phyloP scores from a whole-genome alignment of 2,329 filamentous ascomycete genomes.

The Dichotomopilus funicola region DNA sequence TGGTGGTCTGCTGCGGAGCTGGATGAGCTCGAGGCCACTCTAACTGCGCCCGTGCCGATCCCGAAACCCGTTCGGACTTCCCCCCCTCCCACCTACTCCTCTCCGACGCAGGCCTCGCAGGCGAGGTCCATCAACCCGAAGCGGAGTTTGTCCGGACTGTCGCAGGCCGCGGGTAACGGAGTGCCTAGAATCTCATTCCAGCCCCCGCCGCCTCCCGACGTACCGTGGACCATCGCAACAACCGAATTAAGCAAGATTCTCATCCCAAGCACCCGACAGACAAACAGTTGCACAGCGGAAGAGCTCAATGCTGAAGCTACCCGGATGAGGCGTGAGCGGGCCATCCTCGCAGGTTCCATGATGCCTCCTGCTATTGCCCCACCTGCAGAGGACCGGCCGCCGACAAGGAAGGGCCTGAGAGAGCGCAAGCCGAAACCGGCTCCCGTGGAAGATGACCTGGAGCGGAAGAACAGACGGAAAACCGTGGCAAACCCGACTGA shows the following conservation, averaged over 20 bases:
- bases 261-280: conserved; percentile 69
- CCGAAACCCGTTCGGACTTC: conserved; percentile 49
- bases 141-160: conserved; percentile 54
- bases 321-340: conserved; percentile 56
- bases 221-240: conserved; percentile 79
- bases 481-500: conserved; percentile 52
- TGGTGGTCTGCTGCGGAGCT: conserved; percentile 67
- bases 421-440: conserved; percentile 57
- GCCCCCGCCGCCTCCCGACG: conserved; percentile 65
- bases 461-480: conserved; percentile 47
- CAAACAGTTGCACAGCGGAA: conserved; percentile 67
- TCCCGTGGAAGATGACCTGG: conserved; percentile 41
- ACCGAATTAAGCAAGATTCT: conserved; percentile 77
- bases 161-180: conserved; percentile 33
- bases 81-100: conserved; percentile 67
- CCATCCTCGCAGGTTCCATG: conserved; percentile 32
- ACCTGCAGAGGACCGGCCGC: conserved; percentile 31
- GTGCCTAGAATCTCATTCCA: conserved; percentile 31
- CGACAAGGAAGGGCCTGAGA: conserved; percentile 66
- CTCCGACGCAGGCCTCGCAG: conserved; percentile 80
- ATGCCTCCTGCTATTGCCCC: conserved; percentile 6
- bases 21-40: conserved; percentile 60
- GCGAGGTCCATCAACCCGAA: conserved; percentile 69
- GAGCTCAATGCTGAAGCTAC: conserved; percentile 69
- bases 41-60: conserved; percentile 43